phyloP scores from a whole-genome alignment of 768 basidiomycete species.

The Holtermannia corniformis region DNA sequence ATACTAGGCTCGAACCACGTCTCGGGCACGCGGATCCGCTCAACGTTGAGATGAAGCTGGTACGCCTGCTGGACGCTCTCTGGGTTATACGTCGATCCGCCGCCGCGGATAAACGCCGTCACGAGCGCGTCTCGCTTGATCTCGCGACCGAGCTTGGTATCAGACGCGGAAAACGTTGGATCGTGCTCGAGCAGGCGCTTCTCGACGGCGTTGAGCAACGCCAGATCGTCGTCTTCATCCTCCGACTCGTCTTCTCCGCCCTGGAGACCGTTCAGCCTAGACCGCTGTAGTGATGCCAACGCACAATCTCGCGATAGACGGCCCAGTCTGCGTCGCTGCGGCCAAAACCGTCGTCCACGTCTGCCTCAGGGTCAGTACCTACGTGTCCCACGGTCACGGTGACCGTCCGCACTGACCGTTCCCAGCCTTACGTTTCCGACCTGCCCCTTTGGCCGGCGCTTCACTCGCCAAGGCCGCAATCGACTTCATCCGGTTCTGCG shows the following conservation, averaged over 20 bases:
- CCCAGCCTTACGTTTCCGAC: conserved; percentile 61
- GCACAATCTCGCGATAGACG: conserved; percentile 91
- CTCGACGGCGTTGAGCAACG: conserved; percentile 64
- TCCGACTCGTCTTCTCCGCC: conserved; percentile 51
- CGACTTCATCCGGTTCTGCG: conserved; percentile 91
- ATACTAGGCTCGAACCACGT: conserved; percentile 87
- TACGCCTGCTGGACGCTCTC: conserved; percentile 39
- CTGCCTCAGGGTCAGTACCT: neutral
- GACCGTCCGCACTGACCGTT: conserved; percentile 50
- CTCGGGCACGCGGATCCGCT: conserved; percentile 84
- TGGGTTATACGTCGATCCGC: conserved; percentile 52
- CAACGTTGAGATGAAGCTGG: conserved; percentile 79
- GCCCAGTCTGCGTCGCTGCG: conserved; percentile 94
- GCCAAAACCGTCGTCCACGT: conserved; percentile 80
- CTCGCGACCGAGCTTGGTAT: conserved; percentile 70
- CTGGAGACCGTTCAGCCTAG: conserved; percentile 16
- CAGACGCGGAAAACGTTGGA: conserved; percentile 66
- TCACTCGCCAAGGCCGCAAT: conserved; percentile 88
- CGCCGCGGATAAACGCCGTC: conserved; percentile 57
- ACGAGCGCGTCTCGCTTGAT: conserved; percentile 75
- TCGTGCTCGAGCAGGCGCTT: conserved; percentile 71
- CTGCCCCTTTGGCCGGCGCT: conserved; percentile 64
- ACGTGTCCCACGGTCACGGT: neutral
- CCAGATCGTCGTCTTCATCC: conserved; percentile 83
- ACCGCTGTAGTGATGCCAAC: conserved; percentile 17